Conservation (phyloP, 148 eudicot genomes). For the Heliosperma pusillum region DNA sequence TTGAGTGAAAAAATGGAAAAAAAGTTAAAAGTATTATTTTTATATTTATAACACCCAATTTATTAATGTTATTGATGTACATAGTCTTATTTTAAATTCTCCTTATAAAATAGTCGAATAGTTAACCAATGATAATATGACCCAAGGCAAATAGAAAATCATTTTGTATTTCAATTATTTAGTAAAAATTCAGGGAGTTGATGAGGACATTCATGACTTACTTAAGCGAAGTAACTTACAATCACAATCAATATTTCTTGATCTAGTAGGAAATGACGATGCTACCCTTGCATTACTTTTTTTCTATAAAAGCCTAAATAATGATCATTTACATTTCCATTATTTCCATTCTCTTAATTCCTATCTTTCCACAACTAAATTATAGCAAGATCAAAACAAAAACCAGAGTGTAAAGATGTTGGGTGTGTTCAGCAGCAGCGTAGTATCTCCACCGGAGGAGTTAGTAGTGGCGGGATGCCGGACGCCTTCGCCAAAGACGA, state of each 20-base stretch:
- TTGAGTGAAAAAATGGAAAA: no score
- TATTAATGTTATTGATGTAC: no score
- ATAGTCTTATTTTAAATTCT: no score
- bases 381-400: background rate
- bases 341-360: conserved; percentile 13
- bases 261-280: conserved; percentile 19
- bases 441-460: conserved; percentile 87
- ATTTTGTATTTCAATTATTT: no score
- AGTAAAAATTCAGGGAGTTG: no score
- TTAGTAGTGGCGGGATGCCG: conserved; percentile 86
- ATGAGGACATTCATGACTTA: no score
- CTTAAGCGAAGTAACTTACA: background rate
- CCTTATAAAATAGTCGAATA: no score
- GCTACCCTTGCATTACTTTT: conserved; percentile 16
- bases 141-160: no score
- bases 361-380: background rate
- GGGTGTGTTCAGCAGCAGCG: conserved; percentile 82
- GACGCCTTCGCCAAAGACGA: conserved; percentile 85
- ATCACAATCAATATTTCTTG: background rate
- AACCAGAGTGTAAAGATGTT: conserved; percentile 38
- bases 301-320: conserved; percentile 24
- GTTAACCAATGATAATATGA: no score
- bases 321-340: conserved; percentile 6
- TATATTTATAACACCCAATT: no score
- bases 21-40: no score